A percentile compares a stretch with the other conserved stretches of the same genome.
Conservation (phyloP, 257 asterid species). For the Ophiorrhiza pumila region DNA sequence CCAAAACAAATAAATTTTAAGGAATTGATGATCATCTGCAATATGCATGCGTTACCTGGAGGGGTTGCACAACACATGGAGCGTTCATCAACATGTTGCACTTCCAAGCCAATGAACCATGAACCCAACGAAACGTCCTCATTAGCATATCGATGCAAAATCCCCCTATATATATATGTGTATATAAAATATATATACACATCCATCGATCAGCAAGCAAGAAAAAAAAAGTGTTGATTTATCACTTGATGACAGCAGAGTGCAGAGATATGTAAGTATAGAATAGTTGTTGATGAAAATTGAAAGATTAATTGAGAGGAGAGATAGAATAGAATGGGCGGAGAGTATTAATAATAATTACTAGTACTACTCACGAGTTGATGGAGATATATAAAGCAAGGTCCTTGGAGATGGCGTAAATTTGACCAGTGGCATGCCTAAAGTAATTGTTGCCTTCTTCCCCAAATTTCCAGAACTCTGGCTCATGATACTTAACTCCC, state of each 20-base stretch:
- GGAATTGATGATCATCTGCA: too few species aligned
- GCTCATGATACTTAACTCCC: constrained; percentile 73
- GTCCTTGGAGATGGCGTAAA: constrained; percentile 72
- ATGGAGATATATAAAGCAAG: constrained; percentile 63
- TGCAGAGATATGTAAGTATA: too few species aligned
- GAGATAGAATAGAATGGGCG: too few species aligned
- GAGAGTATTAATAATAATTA: too few species aligned
- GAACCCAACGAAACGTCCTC: constrained; percentile 77
- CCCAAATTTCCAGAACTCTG: constrained; percentile 82
- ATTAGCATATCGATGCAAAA: constrained; percentile 66
- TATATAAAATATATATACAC: not conserved
- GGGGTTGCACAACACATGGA: constrained; percentile 82
- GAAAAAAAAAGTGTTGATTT: too few species aligned
- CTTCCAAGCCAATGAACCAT: constrained; percentile 84
- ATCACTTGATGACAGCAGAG: too few species aligned
- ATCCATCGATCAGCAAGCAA: too few species aligned
- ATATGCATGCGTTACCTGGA: too few species aligned
- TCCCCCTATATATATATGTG: constrained; percentile 30
- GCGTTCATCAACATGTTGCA: constrained; percentile 65
- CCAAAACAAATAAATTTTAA: too few species aligned
- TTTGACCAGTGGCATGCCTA: constrained; percentile 87
- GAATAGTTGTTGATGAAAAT: too few species aligned
- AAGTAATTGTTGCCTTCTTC: constrained; percentile 81
- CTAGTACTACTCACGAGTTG: constrained; percentile 47
- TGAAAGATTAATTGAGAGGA: too few species aligned